Percentiles rank a stretch among this genome's conserved stretches.
Conservation (phyloP, 345 rosid genomes). For the Aurinia saxatilis region DNA sequence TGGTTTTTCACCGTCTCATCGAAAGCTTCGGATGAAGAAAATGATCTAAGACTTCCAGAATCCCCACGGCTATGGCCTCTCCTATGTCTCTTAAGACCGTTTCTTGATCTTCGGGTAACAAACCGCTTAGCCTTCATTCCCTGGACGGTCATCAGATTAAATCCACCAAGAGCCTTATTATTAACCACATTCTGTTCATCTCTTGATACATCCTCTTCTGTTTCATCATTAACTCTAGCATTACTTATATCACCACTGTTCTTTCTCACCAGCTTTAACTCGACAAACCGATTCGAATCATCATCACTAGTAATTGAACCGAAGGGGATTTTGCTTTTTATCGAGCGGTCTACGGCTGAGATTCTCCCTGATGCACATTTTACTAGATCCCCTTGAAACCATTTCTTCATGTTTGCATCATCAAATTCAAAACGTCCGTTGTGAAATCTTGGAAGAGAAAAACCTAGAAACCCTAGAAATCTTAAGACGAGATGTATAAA, state of each 20-base stretch:
- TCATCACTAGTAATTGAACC: conserved; percentile 31
- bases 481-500: conserved; percentile 38
- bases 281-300: conserved; percentile 8
- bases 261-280: conserved; percentile 7
- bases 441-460: conserved; percentile 47
- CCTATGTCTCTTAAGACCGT: conserved; percentile 35
- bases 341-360: conserved; percentile 35
- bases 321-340: conserved; percentile 42
- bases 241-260: conserved; percentile 9
- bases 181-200: conserved; percentile 15
- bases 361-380: conserved; percentile 32
- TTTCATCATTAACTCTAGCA: conserved; percentile 26
- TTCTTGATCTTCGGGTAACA: conserved; percentile 28
- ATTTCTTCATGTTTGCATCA: conserved; percentile 20
- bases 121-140: conserved; percentile 27
- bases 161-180: conserved; percentile 12
- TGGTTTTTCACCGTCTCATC: conserved; percentile 8
- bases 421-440: conserved; percentile 45
- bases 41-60: conserved; percentile 22
- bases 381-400: conserved; percentile 29
- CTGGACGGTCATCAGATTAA: neutral
- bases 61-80: conserved; percentile 24
- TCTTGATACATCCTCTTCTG: conserved; percentile 6
- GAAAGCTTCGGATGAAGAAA: conserved; percentile 36
- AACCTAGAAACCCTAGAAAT: conserved; percentile 45